Evolutionary conservation across 257 asterid genomes (phyloP), one percentile per base, ranked within the genome.

Genomic region (Gynochthodes officinalis): DNA sequence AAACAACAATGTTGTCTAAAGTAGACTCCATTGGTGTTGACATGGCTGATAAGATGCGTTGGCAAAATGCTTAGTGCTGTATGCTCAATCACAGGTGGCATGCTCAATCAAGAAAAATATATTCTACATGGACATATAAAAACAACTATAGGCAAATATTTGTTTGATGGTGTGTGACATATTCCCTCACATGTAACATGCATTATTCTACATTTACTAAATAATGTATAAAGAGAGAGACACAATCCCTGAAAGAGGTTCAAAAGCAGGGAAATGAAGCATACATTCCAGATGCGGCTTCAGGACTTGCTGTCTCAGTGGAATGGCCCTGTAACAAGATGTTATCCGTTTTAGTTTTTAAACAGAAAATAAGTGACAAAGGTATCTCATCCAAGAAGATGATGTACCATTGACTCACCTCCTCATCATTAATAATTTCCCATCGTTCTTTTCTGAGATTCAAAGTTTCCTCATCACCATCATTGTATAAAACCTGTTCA

Each of bases 391-490:
- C 74, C 39, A 64, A 69, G 35, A 77, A 74, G 67, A 19, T 44
- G 62, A 52, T 28, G 32, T 27, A 5, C 48, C 66, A 44, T 79
- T 39, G 64, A 74, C 87, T 75, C 78, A 90, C 98, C 73, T 73
- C 85, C 72, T 77, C 83, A 71, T 83, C 92, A 27, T 58, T 76
- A 73, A 95, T 60, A 75, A 86, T 70, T 61, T 81, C 79, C 96
- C 93, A 95, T 58, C 67, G 69, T 77, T 95, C 90, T 76, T 69
- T 85, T 71, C 16, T 78, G 43, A 95, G 93, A 84, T 86, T 83
- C 70, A 95, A 83, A 8, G 12, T 52, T 82, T 95, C 99, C 76
- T 76, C 71, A 65, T 95, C 99, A 12, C 98, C 99, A 82, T 92
- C 99, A 82, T 13, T 68, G 67, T 95, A 95, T 64, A 39, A 28